Percentiles rank a stretch among this genome's conserved stretches.
Conservation (phyloP, 768 basidiomycete species). For the Trametes punicea region DNA sequence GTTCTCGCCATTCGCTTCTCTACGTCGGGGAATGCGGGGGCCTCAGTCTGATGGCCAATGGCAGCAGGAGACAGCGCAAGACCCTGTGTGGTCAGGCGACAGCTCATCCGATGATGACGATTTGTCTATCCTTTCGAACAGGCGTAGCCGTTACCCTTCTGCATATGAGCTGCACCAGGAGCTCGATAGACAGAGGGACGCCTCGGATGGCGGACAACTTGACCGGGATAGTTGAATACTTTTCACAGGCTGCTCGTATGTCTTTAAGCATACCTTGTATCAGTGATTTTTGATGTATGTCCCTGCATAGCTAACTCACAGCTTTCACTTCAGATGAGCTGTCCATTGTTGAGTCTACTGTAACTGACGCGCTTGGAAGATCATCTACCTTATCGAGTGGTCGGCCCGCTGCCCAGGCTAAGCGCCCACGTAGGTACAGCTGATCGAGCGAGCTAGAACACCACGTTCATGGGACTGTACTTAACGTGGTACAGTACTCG, state of each 20-base stretch:
- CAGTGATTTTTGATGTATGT: too few species aligned
- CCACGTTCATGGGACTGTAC: not conserved
- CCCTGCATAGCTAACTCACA: too few species aligned
- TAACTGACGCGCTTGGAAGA: too few species aligned
- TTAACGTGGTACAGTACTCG: not conserved
- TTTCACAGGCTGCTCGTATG: not conserved
- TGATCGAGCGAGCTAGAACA: not conserved
- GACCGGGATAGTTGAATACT: slow-evolving; percentile 4
- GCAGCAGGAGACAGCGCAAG: slow-evolving; percentile 2
- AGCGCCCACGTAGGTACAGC: not conserved
- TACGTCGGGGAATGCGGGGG: slow-evolving; percentile 18
- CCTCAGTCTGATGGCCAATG: not conserved
- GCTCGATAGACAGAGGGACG: slow-evolving; percentile 7
- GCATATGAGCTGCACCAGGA: slow-evolving; percentile 16
- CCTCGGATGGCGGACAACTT: slow-evolving; percentile 8
- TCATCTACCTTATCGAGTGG: too few species aligned
- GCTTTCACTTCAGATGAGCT: too few species aligned
- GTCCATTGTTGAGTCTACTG: too few species aligned
- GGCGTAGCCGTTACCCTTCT: slow-evolving; percentile 18
- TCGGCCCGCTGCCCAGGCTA: too few species aligned
- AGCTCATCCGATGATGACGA: slow-evolving; percentile 30
- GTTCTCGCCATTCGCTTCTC: slow-evolving; percentile 26
- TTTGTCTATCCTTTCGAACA: slow-evolving; percentile 21
- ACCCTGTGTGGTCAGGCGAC: slow-evolving; percentile 24
- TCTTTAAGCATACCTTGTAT: too few species aligned